These are phyloP conservation scores for Yamadazyma atmosphaerica DNA, from an alignment of 1,139 yeast genomes.

Conservation along the genomic window DNA sequence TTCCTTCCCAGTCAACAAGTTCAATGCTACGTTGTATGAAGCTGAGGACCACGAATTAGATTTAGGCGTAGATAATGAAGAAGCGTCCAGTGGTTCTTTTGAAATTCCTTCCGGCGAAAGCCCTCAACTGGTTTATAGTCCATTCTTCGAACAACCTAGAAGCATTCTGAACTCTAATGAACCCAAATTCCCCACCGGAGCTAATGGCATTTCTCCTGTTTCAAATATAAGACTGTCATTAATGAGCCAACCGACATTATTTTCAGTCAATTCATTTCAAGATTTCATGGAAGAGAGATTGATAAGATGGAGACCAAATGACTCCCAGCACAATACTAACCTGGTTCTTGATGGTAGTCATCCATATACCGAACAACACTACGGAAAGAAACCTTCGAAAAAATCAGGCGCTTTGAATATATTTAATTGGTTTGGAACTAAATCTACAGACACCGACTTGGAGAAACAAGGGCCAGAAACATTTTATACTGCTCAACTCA, in stretches of 20 bases:
- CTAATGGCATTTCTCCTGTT: not conserved
- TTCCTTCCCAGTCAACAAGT: not conserved
- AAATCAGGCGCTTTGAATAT: slow-evolving; percentile 1
- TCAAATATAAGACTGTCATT: slow-evolving; percentile 7
- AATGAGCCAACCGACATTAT: not conserved
- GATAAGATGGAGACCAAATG: slow-evolving; percentile 53
- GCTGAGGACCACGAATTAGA: not conserved
- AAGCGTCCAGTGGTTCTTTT: slow-evolving; percentile 5
- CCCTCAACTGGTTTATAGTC: slow-evolving; percentile 2
- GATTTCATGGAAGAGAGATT: slow-evolving; percentile 53
- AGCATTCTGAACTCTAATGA: not conserved
- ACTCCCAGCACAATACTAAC: slow-evolving; percentile 41
- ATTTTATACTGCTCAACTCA: not conserved
- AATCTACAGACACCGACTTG: slow-evolving; percentile 2
- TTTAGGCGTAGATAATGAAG: not conserved
- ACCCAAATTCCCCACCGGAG: not conserved
- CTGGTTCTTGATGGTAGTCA: slow-evolving; percentile 38
- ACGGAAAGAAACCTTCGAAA: slow-evolving; percentile 9
- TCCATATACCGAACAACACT: slow-evolving; percentile 29
- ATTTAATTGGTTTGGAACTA: slow-evolving; percentile 10
- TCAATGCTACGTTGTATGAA: not conserved
- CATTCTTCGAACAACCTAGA: not conserved
- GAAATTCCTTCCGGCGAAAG: slow-evolving; percentile 8
- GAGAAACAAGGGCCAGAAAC: slow-evolving; percentile 1
- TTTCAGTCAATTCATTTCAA: slow-evolving; percentile 27